A percentile compares a stretch with the other conserved stretches of the same genome.
Evolutionary conservation across 371 early-diverging fungal species (phyloP).

Genomic region (Dentiscutata heterogama): DNA sequence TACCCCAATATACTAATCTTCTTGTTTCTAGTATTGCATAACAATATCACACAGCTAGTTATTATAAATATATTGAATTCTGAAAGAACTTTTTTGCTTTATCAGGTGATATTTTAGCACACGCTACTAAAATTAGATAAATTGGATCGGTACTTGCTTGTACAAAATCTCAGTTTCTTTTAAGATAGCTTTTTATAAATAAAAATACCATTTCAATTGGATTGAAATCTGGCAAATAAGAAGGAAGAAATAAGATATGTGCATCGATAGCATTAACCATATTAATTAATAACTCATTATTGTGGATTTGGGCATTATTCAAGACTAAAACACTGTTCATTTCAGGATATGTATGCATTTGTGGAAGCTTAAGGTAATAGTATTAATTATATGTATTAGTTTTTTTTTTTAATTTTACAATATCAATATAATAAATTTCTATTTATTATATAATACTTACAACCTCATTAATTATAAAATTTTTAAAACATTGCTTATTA

Average conservation of each 20-base stretch:
- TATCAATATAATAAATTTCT: no score
- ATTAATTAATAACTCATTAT: neutral
- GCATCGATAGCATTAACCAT: neutral
- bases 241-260: neutral
- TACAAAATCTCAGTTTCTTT: neutral
- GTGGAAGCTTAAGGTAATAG: neutral
- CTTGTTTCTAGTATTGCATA: no score
- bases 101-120: neutral
- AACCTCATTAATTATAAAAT: neutral
- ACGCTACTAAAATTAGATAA: neutral
- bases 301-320: neutral
- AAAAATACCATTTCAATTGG: neutral
- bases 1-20: no score
- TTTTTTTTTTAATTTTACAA: no score
- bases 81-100: neutral
- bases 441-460: slow-evolving; percentile 8
- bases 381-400: no score
- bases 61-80: neutral
- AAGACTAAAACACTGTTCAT: slow-evolving; percentile 15
- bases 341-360: neutral
- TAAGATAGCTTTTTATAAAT: neutral
- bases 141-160: neutral
- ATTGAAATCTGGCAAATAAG: neutral
- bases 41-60: no score
- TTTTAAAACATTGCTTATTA: neutral